These are phyloP conservation scores for Mortierella antarctica DNA, from an alignment of 192 early-diverging fungal genomes.

Conservation along the genomic window DNA sequence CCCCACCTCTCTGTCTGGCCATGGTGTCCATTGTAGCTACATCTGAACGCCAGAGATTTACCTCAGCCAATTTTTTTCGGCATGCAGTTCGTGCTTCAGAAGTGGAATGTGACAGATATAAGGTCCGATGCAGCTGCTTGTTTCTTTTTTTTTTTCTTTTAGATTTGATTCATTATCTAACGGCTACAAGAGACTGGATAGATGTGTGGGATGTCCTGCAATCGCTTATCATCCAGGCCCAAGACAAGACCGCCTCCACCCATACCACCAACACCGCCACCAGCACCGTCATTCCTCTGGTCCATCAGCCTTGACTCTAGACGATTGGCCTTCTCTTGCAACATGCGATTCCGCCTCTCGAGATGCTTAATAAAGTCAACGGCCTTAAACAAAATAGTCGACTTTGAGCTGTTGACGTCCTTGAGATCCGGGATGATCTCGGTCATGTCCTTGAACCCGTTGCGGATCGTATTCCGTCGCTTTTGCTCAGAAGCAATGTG, in stretches of 20 bases:
- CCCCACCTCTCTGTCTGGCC: too few relatives aligned
- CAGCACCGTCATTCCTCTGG: conserved; percentile 10
- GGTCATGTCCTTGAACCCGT: conserved; percentile 90
- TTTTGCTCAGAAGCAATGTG: conserved; percentile 83
- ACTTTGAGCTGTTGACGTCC: conserved; percentile 72
- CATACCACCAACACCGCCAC: neutral
- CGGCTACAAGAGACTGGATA: conserved; percentile 43
- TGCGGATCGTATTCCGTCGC: conserved; percentile 76
- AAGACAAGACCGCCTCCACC: neutral
- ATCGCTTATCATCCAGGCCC: conserved; percentile 34
- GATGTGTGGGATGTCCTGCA: conserved; percentile 52
- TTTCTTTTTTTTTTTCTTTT: conserved; percentile 3
- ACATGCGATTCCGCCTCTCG: conserved; percentile 65
- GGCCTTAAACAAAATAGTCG: conserved; percentile 73
- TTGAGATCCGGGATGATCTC: conserved; percentile 86
- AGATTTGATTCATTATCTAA: neutral
- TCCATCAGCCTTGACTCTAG: conserved; percentile 48
- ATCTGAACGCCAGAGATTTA: too few relatives aligned
- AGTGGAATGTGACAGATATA: too few relatives aligned
- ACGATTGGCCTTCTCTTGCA: conserved; percentile 54
- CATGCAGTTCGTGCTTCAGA: too few relatives aligned
- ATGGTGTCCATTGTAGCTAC: too few relatives aligned
- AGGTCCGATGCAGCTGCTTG: too few relatives aligned
- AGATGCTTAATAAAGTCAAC: conserved; percentile 72
- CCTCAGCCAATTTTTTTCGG: too few relatives aligned